phyloP scores from a whole-genome alignment of 108 stramenopile species.

The Schizochytrium sp. region DNA sequence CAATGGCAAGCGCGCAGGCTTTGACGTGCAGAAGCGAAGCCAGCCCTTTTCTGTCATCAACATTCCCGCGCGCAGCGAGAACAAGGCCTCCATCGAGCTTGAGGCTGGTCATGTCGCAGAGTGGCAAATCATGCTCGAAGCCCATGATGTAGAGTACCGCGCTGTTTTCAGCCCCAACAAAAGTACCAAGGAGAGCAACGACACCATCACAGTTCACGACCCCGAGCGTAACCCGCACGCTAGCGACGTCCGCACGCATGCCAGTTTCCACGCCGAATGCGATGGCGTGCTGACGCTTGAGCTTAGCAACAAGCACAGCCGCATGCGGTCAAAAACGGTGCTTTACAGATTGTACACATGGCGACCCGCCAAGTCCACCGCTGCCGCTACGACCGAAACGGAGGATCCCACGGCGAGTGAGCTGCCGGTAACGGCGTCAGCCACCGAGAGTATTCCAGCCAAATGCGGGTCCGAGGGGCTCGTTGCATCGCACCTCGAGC shows the following conservation, averaged over 20 bases:
- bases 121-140: neutral
- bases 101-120: neutral
- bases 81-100: neutral
- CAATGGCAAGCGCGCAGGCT: neutral
- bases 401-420: too few species aligned
- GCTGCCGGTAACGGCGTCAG: too few species aligned
- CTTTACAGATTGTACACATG: neutral
- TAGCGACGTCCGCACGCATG: neutral
- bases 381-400: neutral
- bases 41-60: neutral
- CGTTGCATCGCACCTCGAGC: too few species aligned
- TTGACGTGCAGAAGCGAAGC: neutral
- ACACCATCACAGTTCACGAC: neutral
- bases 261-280: neutral
- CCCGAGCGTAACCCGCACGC: neutral
- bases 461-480: too few species aligned
- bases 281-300: neutral
- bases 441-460: too few species aligned
- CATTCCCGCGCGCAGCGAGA: neutral
- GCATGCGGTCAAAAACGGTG: neutral
- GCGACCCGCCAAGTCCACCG: neutral
- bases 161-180: neutral
- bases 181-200: neutral
- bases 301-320: neutral
- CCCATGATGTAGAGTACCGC: neutral